phyloP scores from a whole-genome alignment of 1,139 yeast genomes.

The Hanseniaspora sp. region DNA sequence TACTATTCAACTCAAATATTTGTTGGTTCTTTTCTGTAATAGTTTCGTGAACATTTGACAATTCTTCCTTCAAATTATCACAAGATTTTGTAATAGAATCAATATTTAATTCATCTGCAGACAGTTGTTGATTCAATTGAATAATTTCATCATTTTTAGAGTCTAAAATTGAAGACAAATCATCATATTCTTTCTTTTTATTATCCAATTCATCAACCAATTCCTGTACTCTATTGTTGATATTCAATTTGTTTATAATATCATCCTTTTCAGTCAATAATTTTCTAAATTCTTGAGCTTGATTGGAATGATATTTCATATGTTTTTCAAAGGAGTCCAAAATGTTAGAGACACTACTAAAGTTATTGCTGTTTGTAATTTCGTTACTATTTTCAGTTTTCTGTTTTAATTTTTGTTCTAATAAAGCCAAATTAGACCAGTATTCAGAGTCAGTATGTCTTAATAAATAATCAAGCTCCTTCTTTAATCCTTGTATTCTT shows the following conservation, averaged over 20 bases:
- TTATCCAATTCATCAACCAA: constrained; percentile 10
- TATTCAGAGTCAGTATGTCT: constrained; percentile 12
- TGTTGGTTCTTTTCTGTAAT: background rate
- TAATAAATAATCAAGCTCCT: constrained; percentile 11
- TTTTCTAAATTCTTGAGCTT: constrained; percentile 10
- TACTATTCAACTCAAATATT: background rate
- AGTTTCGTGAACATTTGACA: background rate
- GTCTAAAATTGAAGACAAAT: constrained; percentile 4
- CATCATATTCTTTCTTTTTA: constrained; percentile 11
- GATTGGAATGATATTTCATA: constrained; percentile 8
- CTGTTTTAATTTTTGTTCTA: constrained; percentile 9
- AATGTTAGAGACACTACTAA: constrained; percentile 1
- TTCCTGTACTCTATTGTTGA: constrained; percentile 5
- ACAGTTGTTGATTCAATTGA: background rate
- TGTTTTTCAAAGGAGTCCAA: constrained; percentile 12
- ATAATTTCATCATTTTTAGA: background rate
- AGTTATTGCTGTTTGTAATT: background rate
- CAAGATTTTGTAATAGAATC: background rate
- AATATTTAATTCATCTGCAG: background rate
- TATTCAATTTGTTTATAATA: constrained; percentile 5
- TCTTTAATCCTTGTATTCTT: constrained; percentile 4
- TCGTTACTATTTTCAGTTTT: background rate
- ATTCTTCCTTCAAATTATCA: background rate
- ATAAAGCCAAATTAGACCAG: constrained; percentile 7
- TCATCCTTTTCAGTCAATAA: constrained; percentile 11